Evolutionary conservation across 352 stramenopile genomes (phyloP), one percentile per base, ranked within the genome.

Genomic region (Blastocystis sp.): DNA sequence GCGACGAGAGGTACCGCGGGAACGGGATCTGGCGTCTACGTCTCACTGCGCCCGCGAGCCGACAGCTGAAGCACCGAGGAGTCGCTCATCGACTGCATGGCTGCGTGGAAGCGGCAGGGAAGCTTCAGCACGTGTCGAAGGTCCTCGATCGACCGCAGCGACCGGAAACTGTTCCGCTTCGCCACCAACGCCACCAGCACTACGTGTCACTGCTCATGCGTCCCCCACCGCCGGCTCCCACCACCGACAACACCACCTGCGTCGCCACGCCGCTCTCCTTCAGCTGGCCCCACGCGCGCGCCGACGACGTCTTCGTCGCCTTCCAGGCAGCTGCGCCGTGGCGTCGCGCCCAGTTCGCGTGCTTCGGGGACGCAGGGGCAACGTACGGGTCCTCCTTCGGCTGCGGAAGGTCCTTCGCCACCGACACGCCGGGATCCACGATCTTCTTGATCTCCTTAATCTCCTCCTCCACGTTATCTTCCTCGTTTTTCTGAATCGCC

Each of bases 381-480:
- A 81, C 8, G 40, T 34, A 81, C 9, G 69, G 69, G 24, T 81
- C 69, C n/a, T 81, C 63, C 29, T 61, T 34, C 21, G 24, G 27
- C 27, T 63, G 69, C 29, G 69, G 69, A 4, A 64, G 18, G 16
- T 81, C 69, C 48, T 81, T 81, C 4, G 69, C 14, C 29, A 81
- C 69, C 9, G 53, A 14, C 16, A 81, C 69, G 8, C 63, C 69
- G 9, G 69, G 69, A n/a, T 81, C 69, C 36, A 81, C 69, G n/a
- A 81, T 81, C 51, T 64, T 81, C 48, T 81, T 81, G 27, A 81
- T 61, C 29, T 81, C 32, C 42, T 81, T 65, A 4, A 81, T 81
- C 4, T 81, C 69, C 18, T 64, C 32, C 3, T 81, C 46, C 6
- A 57, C 69, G 27, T 63, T 48, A 21, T 81, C 69, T 11, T 65